Base-by-base conservation (phyloP, 257 asterid genomes). In the Ilex asprella region DNA sequence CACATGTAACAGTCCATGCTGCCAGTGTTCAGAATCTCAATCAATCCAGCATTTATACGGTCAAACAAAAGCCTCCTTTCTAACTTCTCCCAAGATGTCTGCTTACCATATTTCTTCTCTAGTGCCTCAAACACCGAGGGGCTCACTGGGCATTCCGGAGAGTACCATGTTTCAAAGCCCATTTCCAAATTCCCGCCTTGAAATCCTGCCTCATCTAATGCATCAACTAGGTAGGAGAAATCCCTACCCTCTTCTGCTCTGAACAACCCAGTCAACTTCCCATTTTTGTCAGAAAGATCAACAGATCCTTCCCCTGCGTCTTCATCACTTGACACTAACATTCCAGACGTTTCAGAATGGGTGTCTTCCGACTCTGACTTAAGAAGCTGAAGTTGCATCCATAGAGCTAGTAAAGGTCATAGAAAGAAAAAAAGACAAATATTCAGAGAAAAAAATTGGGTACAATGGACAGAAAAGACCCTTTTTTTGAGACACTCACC, bases 221-320 rank as follows among this genome's bases (percentile, higher is more conserved):
- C 84, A 68, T 90, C 97, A 46, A 80, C 78, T 71, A 82, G 29
- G 82, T 90, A 90, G n/a, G 89, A 83, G 73, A 75, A 85, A 62
- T 74, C 81, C 71, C 81, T 67, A 65, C 89, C 79, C 62, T 85
- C 80, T 35, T 66, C 71, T 16, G 75, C 70, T n/a, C 78, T 70
- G 55, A 70, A 74, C 74, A 81, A 73, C 52, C 55, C 74, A 73
- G 70, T 79, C 2, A 74, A 52, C 59, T 63, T 79, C 59, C 63
- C 68, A 56, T 66, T 67, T 62, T 64, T 66, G 3, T 50, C 67
- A 66, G 67, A 31, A 67, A 63, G 44, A 66, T 75, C 70, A 31
- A 16, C 57, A 51, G 71, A 71, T 50, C 44, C 69, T 60, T 71
- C 73, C 49, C 72, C 78, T 1, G 70, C 53, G 44, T 80, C 91